phyloP scores from a whole-genome alignment of 2,329 filamentous ascomycete species.

The Ascosphaera aggregata region DNA sequence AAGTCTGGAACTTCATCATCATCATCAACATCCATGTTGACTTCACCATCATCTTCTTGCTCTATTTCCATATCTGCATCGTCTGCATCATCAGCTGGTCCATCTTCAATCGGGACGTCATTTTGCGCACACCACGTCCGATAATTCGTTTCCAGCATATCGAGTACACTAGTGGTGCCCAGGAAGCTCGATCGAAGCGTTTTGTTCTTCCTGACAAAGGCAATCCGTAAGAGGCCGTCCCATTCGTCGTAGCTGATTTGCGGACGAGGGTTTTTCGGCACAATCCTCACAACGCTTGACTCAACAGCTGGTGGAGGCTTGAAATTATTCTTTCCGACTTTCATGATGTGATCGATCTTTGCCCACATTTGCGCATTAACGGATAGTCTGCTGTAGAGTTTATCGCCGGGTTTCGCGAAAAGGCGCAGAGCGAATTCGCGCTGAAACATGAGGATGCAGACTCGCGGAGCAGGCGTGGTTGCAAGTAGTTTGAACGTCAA shows the following conservation, averaged over 20 bases:
- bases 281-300: slow-evolving; percentile 69
- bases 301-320: slow-evolving; percentile 86
- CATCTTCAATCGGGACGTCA: slow-evolving; percentile 54
- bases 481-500: slow-evolving; percentile 78
- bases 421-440: slow-evolving; percentile 81
- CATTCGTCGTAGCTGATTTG: slow-evolving; percentile 87
- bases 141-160: slow-evolving; percentile 73
- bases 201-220: slow-evolving; percentile 77
- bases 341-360: slow-evolving; percentile 51
- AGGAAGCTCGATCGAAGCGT: slow-evolving; percentile 64
- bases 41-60: slow-evolving; percentile 17
- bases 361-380: slow-evolving; percentile 92
- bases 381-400: slow-evolving; percentile 70
- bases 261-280: slow-evolving; percentile 65
- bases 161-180: slow-evolving; percentile 55
- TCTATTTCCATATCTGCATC: slow-evolving; percentile 15
- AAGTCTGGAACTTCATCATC: slow-evolving; percentile 57
- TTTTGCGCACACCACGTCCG: slow-evolving; percentile 76
- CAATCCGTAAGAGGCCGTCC: slow-evolving; percentile 67
- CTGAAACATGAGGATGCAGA: slow-evolving; percentile 88
- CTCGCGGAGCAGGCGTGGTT: slow-evolving; percentile 56
- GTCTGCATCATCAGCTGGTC: slow-evolving; percentile 16
- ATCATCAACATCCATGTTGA: slow-evolving; percentile 27
- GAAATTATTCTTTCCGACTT: slow-evolving; percentile 93
- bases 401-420: slow-evolving; percentile 68